Evolutionary conservation across 352 stramenopile species (phyloP).

Genomic region (Phytophthora vignae): DNA sequence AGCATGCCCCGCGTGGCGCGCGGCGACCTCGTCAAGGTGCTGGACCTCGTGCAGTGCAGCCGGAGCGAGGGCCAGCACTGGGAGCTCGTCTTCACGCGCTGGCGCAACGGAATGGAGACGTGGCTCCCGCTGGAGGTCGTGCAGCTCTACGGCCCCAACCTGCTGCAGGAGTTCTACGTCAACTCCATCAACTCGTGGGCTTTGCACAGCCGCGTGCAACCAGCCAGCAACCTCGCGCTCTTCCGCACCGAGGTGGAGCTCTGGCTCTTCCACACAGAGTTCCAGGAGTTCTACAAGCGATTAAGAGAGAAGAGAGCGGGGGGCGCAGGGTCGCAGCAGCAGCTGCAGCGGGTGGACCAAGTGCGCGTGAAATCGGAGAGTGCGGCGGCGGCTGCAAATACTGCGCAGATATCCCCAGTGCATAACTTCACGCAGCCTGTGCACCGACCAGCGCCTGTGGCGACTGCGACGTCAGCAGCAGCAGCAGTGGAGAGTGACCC

Average conservation of each 20-base stretch:
- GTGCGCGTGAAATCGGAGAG: constrained; percentile 39
- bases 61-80: constrained; percentile 51
- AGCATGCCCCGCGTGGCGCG: constrained; percentile 58
- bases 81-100: constrained; percentile 77
- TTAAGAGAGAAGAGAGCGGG: constrained; percentile 38
- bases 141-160: constrained; percentile 41
- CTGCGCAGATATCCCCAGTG: not conserved
- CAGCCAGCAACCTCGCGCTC: constrained; percentile 34
- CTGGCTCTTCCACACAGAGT: constrained; percentile 76
- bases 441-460: not conserved
- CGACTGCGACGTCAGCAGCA: not conserved
- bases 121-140: constrained; percentile 76
- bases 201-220: constrained; percentile 55
- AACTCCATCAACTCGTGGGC: constrained; percentile 82
- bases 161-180: constrained; percentile 83
- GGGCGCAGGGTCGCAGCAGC: constrained; percentile 2
- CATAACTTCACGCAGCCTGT: not conserved
- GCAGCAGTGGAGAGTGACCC: constrained; percentile 6
- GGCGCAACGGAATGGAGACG: constrained; percentile 69
- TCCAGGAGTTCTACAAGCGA: constrained; percentile 66
- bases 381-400: constrained; percentile 2
- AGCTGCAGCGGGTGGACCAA: constrained; percentile 16
- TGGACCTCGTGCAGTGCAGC: constrained; percentile 77
- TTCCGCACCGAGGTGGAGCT: constrained; percentile 76
- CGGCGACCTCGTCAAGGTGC: constrained; percentile 68